These are phyloP conservation scores for Entonaema liquescens DNA, from an alignment of 495 filamentous ascomycete species.

Conservation along the genomic window DNA sequence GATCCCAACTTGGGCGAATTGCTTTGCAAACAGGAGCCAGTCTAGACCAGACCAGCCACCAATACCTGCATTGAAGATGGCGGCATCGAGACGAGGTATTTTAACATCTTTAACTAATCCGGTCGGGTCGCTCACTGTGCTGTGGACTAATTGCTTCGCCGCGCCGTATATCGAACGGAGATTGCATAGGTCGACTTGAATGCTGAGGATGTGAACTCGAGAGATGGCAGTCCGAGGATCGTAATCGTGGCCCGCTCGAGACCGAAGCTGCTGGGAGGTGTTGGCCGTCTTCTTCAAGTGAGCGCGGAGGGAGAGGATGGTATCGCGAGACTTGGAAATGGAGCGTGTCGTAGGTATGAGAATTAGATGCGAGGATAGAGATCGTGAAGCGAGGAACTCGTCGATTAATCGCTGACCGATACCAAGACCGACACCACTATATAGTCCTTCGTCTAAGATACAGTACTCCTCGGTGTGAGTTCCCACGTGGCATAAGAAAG, in stretches of 20 bases:
- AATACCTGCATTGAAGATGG: constrained; percentile 88
- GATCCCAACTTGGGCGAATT: constrained; percentile 67
- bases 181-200: constrained; percentile 66
- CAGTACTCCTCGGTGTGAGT: constrained; percentile 4
- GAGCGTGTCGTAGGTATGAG: constrained; percentile 74
- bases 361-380: constrained; percentile 67
- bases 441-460: constrained; percentile 37
- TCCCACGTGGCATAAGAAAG: constrained; percentile 5
- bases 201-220: constrained; percentile 64
- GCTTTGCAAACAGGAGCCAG: constrained; percentile 70
- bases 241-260: constrained; percentile 53
- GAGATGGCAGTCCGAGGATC: constrained; percentile 53
- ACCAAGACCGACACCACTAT: constrained; percentile 87
- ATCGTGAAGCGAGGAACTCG: constrained; percentile 79
- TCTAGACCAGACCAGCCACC: constrained; percentile 86
- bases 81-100: constrained; percentile 77
- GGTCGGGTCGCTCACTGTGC: constrained; percentile 58
- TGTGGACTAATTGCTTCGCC: constrained; percentile 57
- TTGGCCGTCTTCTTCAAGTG: constrained; percentile 59
- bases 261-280: constrained; percentile 48
- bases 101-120: constrained; percentile 52
- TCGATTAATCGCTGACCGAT: constrained; percentile 88
- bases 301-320: constrained; percentile 60
- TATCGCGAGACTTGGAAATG: constrained; percentile 65
- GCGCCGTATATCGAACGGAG: constrained; percentile 58